Evolutionary conservation across 139 green algal species (phyloP).

Genomic region (Haematococcus lacustris): DNA sequence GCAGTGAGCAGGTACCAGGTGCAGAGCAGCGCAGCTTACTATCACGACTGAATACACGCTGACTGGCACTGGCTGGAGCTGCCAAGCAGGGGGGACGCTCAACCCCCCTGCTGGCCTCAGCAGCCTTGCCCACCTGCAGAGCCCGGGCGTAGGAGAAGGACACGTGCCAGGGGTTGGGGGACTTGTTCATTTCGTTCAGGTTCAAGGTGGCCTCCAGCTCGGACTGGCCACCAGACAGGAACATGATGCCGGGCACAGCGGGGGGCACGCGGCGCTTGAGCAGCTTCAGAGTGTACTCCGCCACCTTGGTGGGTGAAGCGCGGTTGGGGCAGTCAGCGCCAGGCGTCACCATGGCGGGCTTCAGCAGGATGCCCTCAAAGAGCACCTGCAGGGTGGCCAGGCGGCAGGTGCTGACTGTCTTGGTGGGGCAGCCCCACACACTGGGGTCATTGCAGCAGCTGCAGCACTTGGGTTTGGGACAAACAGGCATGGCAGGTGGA

Average conservation of each 20-base stretch:
- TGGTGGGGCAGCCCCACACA: too few species aligned
- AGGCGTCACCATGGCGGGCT: conserved; percentile 98
- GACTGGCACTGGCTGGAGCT: too few species aligned
- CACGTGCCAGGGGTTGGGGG: conserved; percentile 99
- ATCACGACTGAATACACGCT: too few species aligned
- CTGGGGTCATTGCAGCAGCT: too few species aligned
- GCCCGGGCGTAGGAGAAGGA: conserved; percentile 99
- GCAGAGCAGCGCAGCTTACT: too few species aligned
- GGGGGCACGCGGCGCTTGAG: conserved; percentile 93
- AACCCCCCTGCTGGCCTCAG: too few species aligned
- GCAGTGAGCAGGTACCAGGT: too few species aligned
- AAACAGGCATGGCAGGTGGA: too few species aligned
- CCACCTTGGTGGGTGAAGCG: conserved; percentile 74
- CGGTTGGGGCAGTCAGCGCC: conserved; percentile 82
- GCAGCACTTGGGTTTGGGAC: too few species aligned
- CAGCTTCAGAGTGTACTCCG: conserved; percentile 91
- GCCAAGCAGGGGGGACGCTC: too few species aligned
- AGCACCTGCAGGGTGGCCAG: conserved; percentile 86
- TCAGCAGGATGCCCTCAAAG: conserved; percentile 99
- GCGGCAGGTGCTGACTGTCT: too few species aligned
- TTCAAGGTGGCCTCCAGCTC: conserved; percentile 98
- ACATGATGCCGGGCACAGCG: conserved; percentile 99
- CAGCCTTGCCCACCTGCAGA: conserved; percentile 69
- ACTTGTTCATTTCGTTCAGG: conserved; percentile 99
- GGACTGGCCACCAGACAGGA: conserved; percentile 98